Conservation (phyloP, 2,329 filamentous ascomycete species). For the Aureobasidium pullulans region DNA sequence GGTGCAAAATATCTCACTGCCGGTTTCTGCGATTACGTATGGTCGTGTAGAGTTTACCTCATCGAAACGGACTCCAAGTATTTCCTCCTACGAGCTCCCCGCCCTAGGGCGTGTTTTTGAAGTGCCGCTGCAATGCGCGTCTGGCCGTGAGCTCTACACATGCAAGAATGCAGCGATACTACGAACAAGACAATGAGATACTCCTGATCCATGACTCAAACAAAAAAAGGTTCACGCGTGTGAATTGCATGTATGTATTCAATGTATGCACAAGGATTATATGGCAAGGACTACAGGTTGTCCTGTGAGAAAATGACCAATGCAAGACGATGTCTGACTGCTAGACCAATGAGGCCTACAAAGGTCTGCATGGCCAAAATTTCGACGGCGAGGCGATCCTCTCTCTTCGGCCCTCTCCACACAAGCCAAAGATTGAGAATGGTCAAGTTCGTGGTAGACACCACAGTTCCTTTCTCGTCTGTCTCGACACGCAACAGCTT, state of each 20-base stretch:
- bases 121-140: not conserved
- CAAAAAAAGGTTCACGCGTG: no score
- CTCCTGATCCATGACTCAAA: no score
- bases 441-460: constrained; percentile 83
- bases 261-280: no score
- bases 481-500: constrained; percentile 60
- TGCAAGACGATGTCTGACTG: constrained; percentile 78
- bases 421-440: constrained; percentile 94
- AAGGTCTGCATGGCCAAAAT: constrained; percentile 70
- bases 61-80: not conserved
- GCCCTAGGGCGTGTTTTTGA: constrained; percentile 2
- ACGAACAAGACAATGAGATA: no score
- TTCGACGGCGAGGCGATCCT: constrained; percentile 74
- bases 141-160: not conserved
- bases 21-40: not conserved
- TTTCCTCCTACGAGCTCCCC: not conserved
- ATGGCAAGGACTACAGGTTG: constrained; percentile 34
- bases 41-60: not conserved
- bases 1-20: not conserved
- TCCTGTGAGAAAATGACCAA: constrained; percentile 85
- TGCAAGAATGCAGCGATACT: no score
- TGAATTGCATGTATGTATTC: no score
- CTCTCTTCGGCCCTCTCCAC: constrained; percentile 84
- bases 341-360: constrained; percentile 73
- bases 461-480: constrained; percentile 62